Conservation (phyloP, 1,284 basidiomycete genomes). For the Ustilago tritici region DNA sequence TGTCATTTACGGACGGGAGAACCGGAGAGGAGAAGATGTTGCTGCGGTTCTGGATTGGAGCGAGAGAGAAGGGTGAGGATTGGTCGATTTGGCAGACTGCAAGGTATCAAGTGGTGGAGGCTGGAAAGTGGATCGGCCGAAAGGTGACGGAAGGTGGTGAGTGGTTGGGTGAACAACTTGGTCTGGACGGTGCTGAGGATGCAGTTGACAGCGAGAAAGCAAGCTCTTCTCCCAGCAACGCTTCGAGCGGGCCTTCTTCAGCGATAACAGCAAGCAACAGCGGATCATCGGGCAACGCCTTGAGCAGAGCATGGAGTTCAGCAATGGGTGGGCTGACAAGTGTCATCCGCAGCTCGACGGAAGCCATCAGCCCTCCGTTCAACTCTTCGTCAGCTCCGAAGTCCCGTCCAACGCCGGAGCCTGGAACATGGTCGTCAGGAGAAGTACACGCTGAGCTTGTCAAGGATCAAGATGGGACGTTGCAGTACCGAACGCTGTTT, state of each 20-base stretch:
- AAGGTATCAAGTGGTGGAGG: constrained; percentile 43
- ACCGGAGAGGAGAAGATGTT: constrained; percentile 58
- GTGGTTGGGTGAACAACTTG: constrained; percentile 47
- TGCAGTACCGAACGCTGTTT: constrained; percentile 59
- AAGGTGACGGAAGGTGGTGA: constrained; percentile 53
- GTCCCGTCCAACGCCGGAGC: constrained; percentile 27
- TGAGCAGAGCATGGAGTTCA: constrained; percentile 37
- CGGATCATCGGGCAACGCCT: constrained; percentile 15
- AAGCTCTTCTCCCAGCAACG: neutral
- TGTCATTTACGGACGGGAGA: constrained; percentile 39
- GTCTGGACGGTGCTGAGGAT: constrained; percentile 15
- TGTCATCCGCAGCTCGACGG: constrained; percentile 37
- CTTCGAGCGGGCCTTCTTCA: neutral
- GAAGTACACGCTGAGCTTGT: constrained; percentile 62
- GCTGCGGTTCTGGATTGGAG: constrained; percentile 59
- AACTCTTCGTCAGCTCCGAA: constrained; percentile 20
- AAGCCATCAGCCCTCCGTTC: constrained; percentile 34
- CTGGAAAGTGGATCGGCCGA: constrained; percentile 48
- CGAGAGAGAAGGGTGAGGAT: constrained; percentile 58
- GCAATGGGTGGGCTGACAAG: constrained; percentile 34
- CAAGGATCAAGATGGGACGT: constrained; percentile 58
- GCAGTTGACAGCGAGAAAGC: neutral
- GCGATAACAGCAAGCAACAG: neutral
- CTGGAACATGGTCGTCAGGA: constrained; percentile 60
- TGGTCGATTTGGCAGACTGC: constrained; percentile 53